These are phyloP conservation scores for Podospora pseudoanserina DNA, from an alignment of 495 filamentous ascomycete species.

Conservation along the genomic window DNA sequence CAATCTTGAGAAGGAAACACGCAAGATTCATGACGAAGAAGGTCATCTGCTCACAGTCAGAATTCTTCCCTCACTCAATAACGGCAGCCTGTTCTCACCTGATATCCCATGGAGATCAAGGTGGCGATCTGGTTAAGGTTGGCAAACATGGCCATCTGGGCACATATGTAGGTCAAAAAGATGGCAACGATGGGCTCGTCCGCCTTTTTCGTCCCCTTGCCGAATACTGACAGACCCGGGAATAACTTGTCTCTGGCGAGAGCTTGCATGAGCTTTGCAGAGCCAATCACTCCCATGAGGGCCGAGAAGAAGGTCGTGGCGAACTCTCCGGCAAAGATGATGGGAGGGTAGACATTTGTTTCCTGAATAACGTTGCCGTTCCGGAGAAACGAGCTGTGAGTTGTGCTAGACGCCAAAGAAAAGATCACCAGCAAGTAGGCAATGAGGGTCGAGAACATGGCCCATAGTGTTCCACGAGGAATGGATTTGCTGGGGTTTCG, in stretches of 20 bases:
- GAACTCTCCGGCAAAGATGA: conserved; percentile 79
- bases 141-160: conserved; percentile 77
- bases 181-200: conserved; percentile 80
- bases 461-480: conserved; percentile 74
- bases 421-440: conserved; percentile 74
- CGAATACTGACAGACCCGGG: conserved; percentile 70
- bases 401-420: conserved; percentile 74
- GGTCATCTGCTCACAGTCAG: conserved; percentile 46
- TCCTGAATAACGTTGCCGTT: conserved; percentile 78
- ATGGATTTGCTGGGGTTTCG: conserved; percentile 81
- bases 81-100: conserved; percentile 49
- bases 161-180: conserved; percentile 68
- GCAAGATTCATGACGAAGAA: conserved; percentile 79
- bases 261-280: conserved; percentile 84
- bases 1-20: conserved; percentile 82
- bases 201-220: conserved; percentile 66
- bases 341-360: conserved; percentile 65
- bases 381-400: conserved; percentile 66
- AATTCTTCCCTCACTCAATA: conserved; percentile 7
- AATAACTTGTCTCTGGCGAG: conserved; percentile 76
- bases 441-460: conserved; percentile 70
- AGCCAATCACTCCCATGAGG: conserved; percentile 82
- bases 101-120: conserved; percentile 83
- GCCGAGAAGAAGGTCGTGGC: conserved; percentile 80
- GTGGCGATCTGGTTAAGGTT: conserved; percentile 87